A percentile compares a stretch with the other conserved stretches of the same genome.
Evolutionary conservation across 2,329 filamentous ascomycete genomes (phyloP).

Genomic region (Clonostachys byssicola): DNA sequence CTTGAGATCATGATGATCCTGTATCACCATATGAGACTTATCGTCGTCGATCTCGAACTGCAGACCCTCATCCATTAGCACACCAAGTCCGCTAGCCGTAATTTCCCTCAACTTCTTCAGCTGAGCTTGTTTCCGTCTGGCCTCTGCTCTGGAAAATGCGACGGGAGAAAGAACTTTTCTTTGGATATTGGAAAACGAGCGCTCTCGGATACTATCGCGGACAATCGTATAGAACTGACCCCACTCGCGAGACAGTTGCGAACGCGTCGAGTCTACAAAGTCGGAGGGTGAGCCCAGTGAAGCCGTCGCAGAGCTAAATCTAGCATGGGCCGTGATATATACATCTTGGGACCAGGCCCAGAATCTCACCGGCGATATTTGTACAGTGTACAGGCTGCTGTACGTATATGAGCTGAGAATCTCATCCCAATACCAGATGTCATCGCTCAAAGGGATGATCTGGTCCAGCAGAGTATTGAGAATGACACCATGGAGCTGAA

Average conservation of each 20-base stretch:
- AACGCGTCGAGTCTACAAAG: slow-evolving; percentile 23
- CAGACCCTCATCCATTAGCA: slow-evolving; percentile 83
- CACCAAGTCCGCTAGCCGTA: slow-evolving; percentile 80
- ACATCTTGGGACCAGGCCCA: slow-evolving; percentile 70
- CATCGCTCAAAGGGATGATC: slow-evolving; percentile 77
- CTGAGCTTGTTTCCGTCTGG: slow-evolving; percentile 66
- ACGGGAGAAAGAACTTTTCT: slow-evolving; percentile 74
- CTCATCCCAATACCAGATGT: slow-evolving; percentile 95
- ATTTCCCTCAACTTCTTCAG: slow-evolving; percentile 72
- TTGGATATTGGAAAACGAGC: slow-evolving; percentile 67
- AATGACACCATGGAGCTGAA: slow-evolving; percentile 83
- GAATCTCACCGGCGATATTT: slow-evolving; percentile 75
- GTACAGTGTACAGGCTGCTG: slow-evolving; percentile 78
- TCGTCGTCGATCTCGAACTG: slow-evolving; percentile 61
- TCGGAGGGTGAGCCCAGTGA: not conserved
- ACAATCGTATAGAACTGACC: slow-evolving; percentile 77
- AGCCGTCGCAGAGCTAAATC: slow-evolving; percentile 28
- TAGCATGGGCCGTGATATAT: slow-evolving; percentile 54
- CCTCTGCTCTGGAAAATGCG: slow-evolving; percentile 69
- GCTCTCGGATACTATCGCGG: slow-evolving; percentile 67
- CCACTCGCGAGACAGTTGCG: slow-evolving; percentile 49
- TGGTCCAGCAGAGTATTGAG: slow-evolving; percentile 75
- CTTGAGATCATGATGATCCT: slow-evolving; percentile 54
- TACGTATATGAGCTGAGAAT: slow-evolving; percentile 74
- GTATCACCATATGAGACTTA: slow-evolving; percentile 44